These are phyloP conservation scores for Sistotremastrum niveocremeum DNA, from an alignment of 768 basidiomycete genomes.

Conservation along the genomic window DNA sequence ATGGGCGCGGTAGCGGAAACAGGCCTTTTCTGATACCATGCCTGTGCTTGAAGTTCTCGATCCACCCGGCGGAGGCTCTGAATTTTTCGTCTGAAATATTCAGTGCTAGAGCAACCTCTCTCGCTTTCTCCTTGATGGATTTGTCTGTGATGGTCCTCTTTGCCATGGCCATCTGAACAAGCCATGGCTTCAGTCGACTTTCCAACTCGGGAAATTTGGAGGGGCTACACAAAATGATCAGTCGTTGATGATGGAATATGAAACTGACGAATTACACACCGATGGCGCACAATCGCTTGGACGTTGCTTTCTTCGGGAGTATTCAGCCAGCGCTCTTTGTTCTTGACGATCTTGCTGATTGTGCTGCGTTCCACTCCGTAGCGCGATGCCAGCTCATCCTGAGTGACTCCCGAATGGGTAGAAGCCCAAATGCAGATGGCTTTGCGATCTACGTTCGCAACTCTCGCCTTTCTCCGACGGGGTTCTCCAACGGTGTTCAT, in stretches of 20 bases:
- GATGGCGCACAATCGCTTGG: slow-evolving; percentile 46
- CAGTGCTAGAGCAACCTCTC: slow-evolving; percentile 43
- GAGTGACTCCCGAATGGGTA: slow-evolving; percentile 52
- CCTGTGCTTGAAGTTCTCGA: slow-evolving; percentile 83
- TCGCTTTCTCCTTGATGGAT: slow-evolving; percentile 49
- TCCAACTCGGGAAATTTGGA: slow-evolving; percentile 78
- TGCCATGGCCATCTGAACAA: slow-evolving; percentile 36
- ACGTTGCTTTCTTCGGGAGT: slow-evolving; percentile 44
- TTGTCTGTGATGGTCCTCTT: slow-evolving; percentile 45
- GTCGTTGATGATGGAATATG: background rate
- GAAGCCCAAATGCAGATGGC: slow-evolving; percentile 57
- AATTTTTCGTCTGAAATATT: slow-evolving; percentile 58
- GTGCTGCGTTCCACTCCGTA: slow-evolving; percentile 84
- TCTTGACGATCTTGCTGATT: slow-evolving; percentile 85
- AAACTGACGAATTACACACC: slow-evolving; percentile 26
- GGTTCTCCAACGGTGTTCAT: background rate
- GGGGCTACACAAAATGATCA: slow-evolving; percentile 29
- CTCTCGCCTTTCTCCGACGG: slow-evolving; percentile 39
- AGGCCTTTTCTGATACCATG: slow-evolving; percentile 56
- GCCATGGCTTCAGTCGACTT: slow-evolving; percentile 43
- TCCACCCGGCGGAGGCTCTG: slow-evolving; percentile 87
- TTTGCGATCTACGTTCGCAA: slow-evolving; percentile 63
- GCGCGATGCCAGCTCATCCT: slow-evolving; percentile 68
- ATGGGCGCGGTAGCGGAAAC: no score
- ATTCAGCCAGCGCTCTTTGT: slow-evolving; percentile 71